Percentiles rank a stretch among this genome's conserved stretches.
Evolutionary conservation across 495 filamentous ascomycete genomes (phyloP).

Genomic region (Cryomyces minteri): DNA sequence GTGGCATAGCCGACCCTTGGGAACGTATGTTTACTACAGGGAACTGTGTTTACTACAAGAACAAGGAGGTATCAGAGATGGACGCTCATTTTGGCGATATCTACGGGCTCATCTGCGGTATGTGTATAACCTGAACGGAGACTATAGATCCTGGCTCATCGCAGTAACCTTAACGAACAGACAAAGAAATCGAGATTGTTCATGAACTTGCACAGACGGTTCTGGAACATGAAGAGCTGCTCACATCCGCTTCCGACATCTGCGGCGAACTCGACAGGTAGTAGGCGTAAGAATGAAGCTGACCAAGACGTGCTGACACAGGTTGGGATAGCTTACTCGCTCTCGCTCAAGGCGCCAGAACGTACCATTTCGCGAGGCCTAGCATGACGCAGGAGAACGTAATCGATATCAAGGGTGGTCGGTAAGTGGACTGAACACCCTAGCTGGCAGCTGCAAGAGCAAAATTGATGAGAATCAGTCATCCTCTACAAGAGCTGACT

Average conservation of each 20-base stretch:
- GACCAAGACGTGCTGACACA: neutral
- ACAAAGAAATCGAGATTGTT: constrained; percentile 81
- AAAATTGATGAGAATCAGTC: constrained; percentile 25
- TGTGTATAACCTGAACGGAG: constrained; percentile 4
- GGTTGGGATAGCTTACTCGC: constrained; percentile 45
- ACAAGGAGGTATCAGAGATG: constrained; percentile 63
- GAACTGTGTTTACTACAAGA: constrained; percentile 71
- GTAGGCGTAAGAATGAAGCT: constrained; percentile 12
- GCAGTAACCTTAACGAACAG: constrained; percentile 21
- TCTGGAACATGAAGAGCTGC: constrained; percentile 46
- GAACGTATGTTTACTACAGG: constrained; percentile 59
- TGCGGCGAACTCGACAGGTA: constrained; percentile 74
- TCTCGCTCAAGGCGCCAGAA: constrained; percentile 56
- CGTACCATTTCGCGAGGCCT: constrained; percentile 55
- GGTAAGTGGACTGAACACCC: constrained; percentile 25
- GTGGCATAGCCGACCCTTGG: constrained; percentile 44
- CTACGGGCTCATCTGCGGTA: constrained; percentile 66
- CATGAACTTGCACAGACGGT: constrained; percentile 58
- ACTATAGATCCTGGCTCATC: too few species aligned
- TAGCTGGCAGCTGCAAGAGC: neutral
- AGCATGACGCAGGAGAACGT: constrained; percentile 52
- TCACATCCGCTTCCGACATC: constrained; percentile 50
- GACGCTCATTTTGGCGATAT: constrained; percentile 73
- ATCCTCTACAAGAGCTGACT: constrained; percentile 76
- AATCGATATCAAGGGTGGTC: constrained; percentile 61